Base-by-base conservation (phyloP, 805 yeast species). In the Candida qinlingensis region DNA sequence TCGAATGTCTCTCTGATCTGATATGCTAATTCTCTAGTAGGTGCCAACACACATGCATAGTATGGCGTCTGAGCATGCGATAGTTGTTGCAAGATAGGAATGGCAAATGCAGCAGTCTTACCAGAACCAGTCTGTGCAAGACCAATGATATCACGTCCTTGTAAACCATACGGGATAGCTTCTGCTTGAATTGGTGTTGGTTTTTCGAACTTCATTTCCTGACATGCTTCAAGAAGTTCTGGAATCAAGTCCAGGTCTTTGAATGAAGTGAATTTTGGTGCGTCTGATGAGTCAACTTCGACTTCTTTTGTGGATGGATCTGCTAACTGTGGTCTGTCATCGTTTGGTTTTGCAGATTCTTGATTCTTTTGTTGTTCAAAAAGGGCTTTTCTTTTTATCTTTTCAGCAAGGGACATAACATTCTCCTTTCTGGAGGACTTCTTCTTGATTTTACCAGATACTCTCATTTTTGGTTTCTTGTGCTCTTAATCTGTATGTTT, bases 111-210 rank as follows among this genome's bases (percentile, higher is more conserved):
- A 0, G 98, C 99, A 0, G 99, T 94, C 67, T 92, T 92, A 54
- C 99, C 99, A 4, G 97, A 88, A 41, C 99, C 99, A 0, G 99
- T 92, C 62, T 92, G 97, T 0, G 99, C 99, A 53, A 92, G 76
- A 11, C 99, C 99, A 61, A 92, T 90, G 42, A 92, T 84, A 69
- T 92, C 99, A 55, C 89, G 81, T 4, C 97, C 97, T 56, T 85
- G 80, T 19, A 94, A 69, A 4, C 96, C 97, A 55, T 86, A 85
- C 1, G 98, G 98, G 53, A 92, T 86, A 10, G 97, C 79, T 66
- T 88, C 89, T 7, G 84, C 78, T 70, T 92, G 99, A 65, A 92
- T 94, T 9, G 98, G 96, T 0, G 98, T 91, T 39, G 99, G 98
- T 55, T 76, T 81, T 13, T 79, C 72, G 66, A 75, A 94, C 49